Evolutionary conservation across 495 filamentous ascomycete species (phyloP).

Genomic region (Penicillium psychrofluorescens): DNA sequence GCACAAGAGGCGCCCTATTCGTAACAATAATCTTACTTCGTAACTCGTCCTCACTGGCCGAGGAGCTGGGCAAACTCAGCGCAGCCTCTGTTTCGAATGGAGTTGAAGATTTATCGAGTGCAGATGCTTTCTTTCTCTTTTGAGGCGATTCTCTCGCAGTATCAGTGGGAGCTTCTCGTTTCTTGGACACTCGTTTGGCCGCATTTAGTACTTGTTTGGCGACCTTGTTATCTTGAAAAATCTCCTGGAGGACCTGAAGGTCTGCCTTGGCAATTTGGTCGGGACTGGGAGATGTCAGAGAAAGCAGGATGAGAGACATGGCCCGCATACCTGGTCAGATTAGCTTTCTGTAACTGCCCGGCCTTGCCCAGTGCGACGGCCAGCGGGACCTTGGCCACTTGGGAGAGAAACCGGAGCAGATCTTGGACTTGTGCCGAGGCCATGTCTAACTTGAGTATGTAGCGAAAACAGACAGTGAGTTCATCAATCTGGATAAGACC

Average conservation of each 20-base stretch:
- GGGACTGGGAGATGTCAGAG: slow-evolving; percentile 32
- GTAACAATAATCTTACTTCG: slow-evolving; percentile 53
- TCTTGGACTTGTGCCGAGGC: slow-evolving; percentile 47
- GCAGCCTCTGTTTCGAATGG: slow-evolving; percentile 59
- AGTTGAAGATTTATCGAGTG: slow-evolving; percentile 18
- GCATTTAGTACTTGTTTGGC: slow-evolving; percentile 56
- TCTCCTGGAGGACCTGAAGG: slow-evolving; percentile 44
- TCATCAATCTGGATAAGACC: background rate
- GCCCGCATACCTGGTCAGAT: slow-evolving; percentile 49
- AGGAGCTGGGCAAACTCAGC: slow-evolving; percentile 50
- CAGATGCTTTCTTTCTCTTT: slow-evolving; percentile 13
- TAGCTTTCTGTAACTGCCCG: slow-evolving; percentile 56
- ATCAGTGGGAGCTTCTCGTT: slow-evolving; percentile 32
- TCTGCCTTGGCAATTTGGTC: slow-evolving; percentile 55
- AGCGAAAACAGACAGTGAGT: background rate
- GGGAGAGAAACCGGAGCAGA: slow-evolving; percentile 70
- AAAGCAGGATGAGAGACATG: background rate
- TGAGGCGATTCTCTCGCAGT: slow-evolving; percentile 12
- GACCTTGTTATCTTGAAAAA: slow-evolving; percentile 62
- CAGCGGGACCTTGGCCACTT: slow-evolving; percentile 64
- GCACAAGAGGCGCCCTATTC: slow-evolving; percentile 72
- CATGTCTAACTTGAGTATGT: slow-evolving; percentile 9
- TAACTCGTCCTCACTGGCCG: slow-evolving; percentile 52
- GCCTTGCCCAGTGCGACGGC: slow-evolving; percentile 62
- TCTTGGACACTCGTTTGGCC: slow-evolving; percentile 60